Evolutionary conservation across 345 rosid species (phyloP).

Genomic region (Noccaea caerulescens): DNA sequence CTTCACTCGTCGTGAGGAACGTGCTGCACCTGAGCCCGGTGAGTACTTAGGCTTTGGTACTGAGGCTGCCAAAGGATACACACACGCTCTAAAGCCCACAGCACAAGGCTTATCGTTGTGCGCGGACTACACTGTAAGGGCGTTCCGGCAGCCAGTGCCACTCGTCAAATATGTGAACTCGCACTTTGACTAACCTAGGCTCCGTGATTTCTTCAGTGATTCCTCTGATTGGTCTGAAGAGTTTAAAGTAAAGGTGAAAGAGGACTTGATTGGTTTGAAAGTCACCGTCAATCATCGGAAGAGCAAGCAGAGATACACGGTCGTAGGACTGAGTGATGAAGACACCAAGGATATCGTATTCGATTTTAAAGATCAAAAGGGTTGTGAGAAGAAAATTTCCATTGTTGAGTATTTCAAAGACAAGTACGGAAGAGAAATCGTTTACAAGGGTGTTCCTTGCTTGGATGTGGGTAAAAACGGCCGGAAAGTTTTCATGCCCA

Average conservation of each 20-base stretch:
- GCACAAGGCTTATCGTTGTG: conserved; percentile 68
- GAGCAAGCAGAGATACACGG: conserved; percentile 62
- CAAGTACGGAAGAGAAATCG: conserved; percentile 57
- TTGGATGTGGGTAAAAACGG: conserved; percentile 67
- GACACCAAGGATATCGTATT: conserved; percentile 50
- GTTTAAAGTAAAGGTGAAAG: conserved; percentile 42
- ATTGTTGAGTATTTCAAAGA: conserved; percentile 66
- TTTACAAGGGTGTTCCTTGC: conserved; percentile 61
- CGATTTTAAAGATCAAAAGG: conserved; percentile 49
- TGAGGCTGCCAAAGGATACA: conserved; percentile 68
- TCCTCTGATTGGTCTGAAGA: no score
- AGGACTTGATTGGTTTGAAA: conserved; percentile 55
- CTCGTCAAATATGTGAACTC: conserved; percentile 59
- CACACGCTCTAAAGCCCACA: conserved; percentile 77
- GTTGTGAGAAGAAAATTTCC: conserved; percentile 34
- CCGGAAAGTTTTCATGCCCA: conserved; percentile 61
- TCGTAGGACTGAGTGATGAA: conserved; percentile 57
- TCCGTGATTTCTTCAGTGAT: conserved; percentile 27
- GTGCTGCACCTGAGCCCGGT: conserved; percentile 12
- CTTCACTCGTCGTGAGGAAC: conserved; percentile 24
- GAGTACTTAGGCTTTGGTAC: conserved; percentile 70
- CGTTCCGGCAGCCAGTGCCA: conserved; percentile 65
- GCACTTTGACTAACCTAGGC: conserved; percentile 41
- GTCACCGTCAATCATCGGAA: conserved; percentile 67
- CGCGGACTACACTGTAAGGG: conserved; percentile 71